phyloP scores from a whole-genome alignment of 202 grass and related monocot genomes.

The Eragrostis tef region DNA sequence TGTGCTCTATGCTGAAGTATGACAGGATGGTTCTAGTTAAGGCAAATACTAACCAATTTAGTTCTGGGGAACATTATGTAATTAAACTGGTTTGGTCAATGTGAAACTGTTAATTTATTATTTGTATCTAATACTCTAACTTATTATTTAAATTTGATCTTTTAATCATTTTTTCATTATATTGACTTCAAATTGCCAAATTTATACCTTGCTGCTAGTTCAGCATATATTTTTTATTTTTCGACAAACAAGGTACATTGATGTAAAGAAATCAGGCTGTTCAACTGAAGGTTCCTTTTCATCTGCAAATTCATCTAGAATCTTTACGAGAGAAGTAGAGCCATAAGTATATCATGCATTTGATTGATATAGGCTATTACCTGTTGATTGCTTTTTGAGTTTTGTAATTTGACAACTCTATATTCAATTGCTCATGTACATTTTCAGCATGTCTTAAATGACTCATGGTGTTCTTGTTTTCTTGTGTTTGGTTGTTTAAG shows the following conservation, averaged over 20 bases:
- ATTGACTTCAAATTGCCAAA: slow-evolving; percentile 23
- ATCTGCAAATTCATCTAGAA: background rate
- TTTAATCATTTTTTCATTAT: background rate
- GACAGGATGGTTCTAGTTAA: background rate
- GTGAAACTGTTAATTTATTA: slow-evolving; percentile 1
- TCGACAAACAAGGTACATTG: background rate
- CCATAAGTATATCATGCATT: slow-evolving; percentile 22
- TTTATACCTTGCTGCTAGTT: slow-evolving; percentile 2
- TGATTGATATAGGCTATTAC: background rate
- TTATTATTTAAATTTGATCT: background rate
- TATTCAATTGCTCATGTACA: slow-evolving; percentile 29
- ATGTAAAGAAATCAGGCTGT: background rate
- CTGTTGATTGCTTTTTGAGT: slow-evolving; percentile 7
- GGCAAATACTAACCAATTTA: slow-evolving; percentile 28
- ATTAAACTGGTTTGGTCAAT: slow-evolving; percentile 22
- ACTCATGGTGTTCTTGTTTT: background rate
- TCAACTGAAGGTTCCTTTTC: slow-evolving; percentile 27
- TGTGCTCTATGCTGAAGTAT: slow-evolving; percentile 28
- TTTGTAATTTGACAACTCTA: slow-evolving; percentile 14
- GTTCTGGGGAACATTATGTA: background rate
- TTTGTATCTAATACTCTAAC: too few relatives aligned
- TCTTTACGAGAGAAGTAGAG: background rate
- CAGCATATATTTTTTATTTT: too few relatives aligned
- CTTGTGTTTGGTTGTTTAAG: slow-evolving; percentile 55
- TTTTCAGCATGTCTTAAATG: slow-evolving; percentile 41